Percentiles rank a stretch among this genome's conserved stretches.
Conservation (phyloP, 257 asterid genomes). For the Orobanche coerulescens region DNA sequence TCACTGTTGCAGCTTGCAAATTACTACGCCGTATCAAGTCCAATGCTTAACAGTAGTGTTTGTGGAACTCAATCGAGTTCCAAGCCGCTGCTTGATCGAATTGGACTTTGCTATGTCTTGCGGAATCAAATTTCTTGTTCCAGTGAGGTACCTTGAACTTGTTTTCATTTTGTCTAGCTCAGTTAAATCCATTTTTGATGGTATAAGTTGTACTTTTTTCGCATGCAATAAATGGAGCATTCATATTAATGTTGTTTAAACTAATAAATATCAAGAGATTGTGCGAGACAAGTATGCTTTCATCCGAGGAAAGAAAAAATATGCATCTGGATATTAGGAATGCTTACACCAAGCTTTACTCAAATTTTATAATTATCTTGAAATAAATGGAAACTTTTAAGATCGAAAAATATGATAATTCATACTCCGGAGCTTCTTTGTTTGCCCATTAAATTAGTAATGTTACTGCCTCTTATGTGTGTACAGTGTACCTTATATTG, state of each 20-base stretch:
- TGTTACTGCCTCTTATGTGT: too few species aligned
- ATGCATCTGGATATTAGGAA: background rate
- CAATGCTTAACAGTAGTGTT: too few species aligned
- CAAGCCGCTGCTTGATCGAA: too few species aligned
- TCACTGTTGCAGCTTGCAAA: too few species aligned
- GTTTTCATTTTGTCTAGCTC: background rate
- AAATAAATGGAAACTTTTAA: background rate
- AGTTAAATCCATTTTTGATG: background rate
- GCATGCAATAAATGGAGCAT: background rate
- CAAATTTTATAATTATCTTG: background rate
- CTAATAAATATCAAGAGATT: background rate
- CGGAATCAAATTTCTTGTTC: conserved; percentile 37
- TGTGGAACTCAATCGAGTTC: too few species aligned
- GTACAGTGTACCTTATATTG: too few species aligned
- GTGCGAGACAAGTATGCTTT: conserved; percentile 8
- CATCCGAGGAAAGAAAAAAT: background rate
- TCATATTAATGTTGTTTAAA: background rate
- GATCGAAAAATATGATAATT: background rate
- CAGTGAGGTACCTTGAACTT: background rate
- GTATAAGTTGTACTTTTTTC: background rate
- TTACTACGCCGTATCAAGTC: too few species aligned
- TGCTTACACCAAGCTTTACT: background rate
- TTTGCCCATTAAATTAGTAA: background rate
- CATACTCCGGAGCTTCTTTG: background rate
- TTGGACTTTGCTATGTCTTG: too few species aligned